phyloP scores from a whole-genome alignment of 495 filamentous ascomycete species.

The Pseudomonodictys pantanalensis region DNA sequence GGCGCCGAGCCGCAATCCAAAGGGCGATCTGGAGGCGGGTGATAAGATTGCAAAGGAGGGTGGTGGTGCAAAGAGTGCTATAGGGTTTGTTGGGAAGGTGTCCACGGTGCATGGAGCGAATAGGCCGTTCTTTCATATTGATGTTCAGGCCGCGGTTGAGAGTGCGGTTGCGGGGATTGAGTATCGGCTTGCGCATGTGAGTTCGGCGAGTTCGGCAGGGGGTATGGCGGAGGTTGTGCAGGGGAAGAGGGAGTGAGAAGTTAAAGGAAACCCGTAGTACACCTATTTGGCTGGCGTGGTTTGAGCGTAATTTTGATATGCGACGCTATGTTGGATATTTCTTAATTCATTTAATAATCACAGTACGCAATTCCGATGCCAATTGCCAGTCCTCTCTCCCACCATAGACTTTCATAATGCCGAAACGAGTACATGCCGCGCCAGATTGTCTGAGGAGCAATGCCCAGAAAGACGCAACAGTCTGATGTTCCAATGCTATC shows the following conservation, averaged over 20 bases:
- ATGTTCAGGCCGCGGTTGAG: slow-evolving; percentile 85
- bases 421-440: no score
- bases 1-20: slow-evolving; percentile 17
- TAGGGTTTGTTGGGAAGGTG: slow-evolving; percentile 41
- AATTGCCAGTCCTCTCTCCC: no score
- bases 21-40: slow-evolving; percentile 29
- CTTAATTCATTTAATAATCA: no score
- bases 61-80: not conserved
- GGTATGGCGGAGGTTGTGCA: not conserved
- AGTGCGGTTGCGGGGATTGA: slow-evolving; percentile 78
- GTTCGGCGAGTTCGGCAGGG: not conserved
- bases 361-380: no score
- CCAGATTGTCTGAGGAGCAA: no score
- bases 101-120: slow-evolving; percentile 79
- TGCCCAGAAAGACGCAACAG: no score
- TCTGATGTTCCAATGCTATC: no score
- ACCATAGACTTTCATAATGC: no score
- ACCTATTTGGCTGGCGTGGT: not conserved
- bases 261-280: no score
- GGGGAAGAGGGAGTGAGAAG: not conserved
- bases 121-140: slow-evolving; percentile 89
- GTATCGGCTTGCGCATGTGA: slow-evolving; percentile 24
- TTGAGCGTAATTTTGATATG: no score
- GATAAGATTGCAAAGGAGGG: slow-evolving; percentile 21
- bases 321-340: no score